Evolutionary conservation across 768 basidiomycete genomes (phyloP), one percentile per base, ranked within the genome.

Genomic region (Lactarius quietus): DNA sequence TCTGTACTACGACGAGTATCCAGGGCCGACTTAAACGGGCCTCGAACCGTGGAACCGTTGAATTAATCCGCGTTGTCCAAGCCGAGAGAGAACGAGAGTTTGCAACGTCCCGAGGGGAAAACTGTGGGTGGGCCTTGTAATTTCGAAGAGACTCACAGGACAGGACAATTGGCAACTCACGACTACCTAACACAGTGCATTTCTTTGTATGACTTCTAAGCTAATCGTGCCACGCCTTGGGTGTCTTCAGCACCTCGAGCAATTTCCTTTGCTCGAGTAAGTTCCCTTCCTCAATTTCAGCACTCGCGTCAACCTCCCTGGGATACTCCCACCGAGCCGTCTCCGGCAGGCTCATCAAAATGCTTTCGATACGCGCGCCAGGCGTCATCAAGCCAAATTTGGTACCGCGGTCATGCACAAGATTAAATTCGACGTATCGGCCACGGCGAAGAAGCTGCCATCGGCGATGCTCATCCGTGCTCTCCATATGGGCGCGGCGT

Each of bases 401-500:
- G 20, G 87, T 88, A 6, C 87, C 88, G 45, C 88, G 78, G 71
- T 88, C 87, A 71, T 84, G 79, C n/a, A 87, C 82, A 62, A 89
- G 77, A 73, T 85, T 88, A 75, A 89, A 99, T 75, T 99, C 96
- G 59, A 96, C 96, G 73, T 98, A 96, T 67, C 95, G 83, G 1
- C 95, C 95, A 29, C 95, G 81, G 48, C 97, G 82, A 31, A 99
- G 71, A 61, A 96, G 84, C 76, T 98, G 96, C 97, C 97, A 99
- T 57, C 95, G 82, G 56, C 94, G 84, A 67, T 92, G 80, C 35
- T 81, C 77, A 4, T 89, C 87, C 6, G 85, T 84, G 69, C 78
- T 85, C 29, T 86, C 83, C 57, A 82, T 83, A 12, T 73, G 65
- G 59, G 81, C 80, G 14, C 91, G 83, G 39, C 78, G 79, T 62